Evolutionary conservation across 148 eudicot genomes (phyloP).

Genomic region (Persicaria maculosa): DNA sequence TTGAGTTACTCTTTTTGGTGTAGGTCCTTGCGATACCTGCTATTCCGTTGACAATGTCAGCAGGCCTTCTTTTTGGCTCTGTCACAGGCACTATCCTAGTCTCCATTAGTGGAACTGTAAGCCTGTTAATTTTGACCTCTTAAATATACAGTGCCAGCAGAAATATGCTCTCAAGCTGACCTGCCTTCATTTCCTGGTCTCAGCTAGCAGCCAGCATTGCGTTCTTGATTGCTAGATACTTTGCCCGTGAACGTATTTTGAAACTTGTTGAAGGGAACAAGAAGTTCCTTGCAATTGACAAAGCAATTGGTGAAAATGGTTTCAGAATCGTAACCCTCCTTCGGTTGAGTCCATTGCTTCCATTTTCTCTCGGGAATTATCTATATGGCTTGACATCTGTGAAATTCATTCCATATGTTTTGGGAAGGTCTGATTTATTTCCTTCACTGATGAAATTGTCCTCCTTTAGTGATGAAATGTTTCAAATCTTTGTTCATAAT

Average conservation of each 20-base stretch:
- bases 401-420: constrained; percentile 79
- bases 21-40: constrained; percentile 98
- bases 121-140: constrained; percentile 16
- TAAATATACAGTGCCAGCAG: background rate
- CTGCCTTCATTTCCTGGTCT: constrained; percentile 16
- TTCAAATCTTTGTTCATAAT: background rate
- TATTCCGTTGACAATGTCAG: constrained; percentile 95
- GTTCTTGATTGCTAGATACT: constrained; percentile 95
- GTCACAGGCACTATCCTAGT: constrained; percentile 82
- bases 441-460: background rate
- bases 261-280: constrained; percentile 96
- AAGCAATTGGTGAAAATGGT: constrained; percentile 98
- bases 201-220: constrained; percentile 97
- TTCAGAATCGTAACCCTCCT: constrained; percentile 93
- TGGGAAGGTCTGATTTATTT: constrained; percentile 79
- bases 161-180: background rate
- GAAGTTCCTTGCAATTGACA: constrained; percentile 98
- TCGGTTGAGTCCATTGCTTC: constrained; percentile 97
- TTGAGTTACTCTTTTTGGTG: constrained; percentile 8
- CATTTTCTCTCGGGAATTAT: constrained; percentile 94
- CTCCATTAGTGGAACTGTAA: constrained; percentile 96
- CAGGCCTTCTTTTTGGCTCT: constrained; percentile 93
- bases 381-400: constrained; percentile 96
- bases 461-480: background rate
- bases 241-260: constrained; percentile 98